phyloP scores from a whole-genome alignment of 495 filamentous ascomycete species.

The Aspergillus taichungensis region DNA sequence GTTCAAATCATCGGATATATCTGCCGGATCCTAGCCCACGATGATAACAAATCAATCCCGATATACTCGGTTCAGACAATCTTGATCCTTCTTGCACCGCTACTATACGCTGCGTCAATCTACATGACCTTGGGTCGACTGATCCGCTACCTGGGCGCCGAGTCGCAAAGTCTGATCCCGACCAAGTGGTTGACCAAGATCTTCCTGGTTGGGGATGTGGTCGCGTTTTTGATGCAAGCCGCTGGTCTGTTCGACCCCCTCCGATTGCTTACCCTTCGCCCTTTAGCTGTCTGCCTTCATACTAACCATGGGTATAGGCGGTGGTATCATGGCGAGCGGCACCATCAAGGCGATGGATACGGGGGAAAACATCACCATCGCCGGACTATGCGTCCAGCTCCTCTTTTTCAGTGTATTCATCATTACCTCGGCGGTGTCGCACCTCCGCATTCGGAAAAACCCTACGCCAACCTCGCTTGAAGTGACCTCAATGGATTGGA shows the following conservation, averaged over 20 bases:
- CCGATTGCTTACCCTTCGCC: background rate
- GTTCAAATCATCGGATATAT: slow-evolving; percentile 54
- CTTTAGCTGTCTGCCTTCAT: too few species aligned
- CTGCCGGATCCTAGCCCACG: slow-evolving; percentile 35
- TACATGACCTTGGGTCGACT: slow-evolving; percentile 54
- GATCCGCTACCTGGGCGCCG: slow-evolving; percentile 37
- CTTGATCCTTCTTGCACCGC: slow-evolving; percentile 39
- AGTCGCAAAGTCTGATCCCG: slow-evolving; percentile 17
- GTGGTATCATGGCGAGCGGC: slow-evolving; percentile 13
- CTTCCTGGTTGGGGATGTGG: slow-evolving; percentile 29
- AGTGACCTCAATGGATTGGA: slow-evolving; percentile 27
- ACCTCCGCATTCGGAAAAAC: slow-evolving; percentile 19
- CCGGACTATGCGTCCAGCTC: slow-evolving; percentile 33
- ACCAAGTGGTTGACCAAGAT: slow-evolving; percentile 28
- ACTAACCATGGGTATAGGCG: slow-evolving; percentile 5
- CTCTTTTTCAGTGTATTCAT: slow-evolving; percentile 36
- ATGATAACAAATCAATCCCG: slow-evolving; percentile 16
- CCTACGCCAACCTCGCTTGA: slow-evolving; percentile 13
- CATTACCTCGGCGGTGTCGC: slow-evolving; percentile 22
- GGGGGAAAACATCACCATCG: slow-evolving; percentile 36
- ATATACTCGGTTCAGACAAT: slow-evolving; percentile 31
- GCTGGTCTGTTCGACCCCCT: slow-evolving; percentile 11
- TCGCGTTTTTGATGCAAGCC: slow-evolving; percentile 25
- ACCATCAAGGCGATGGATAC: slow-evolving; percentile 5
- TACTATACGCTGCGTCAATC: slow-evolving; percentile 45